These are phyloP conservation scores for Xylaria sp. DNA, from an alignment of 2,329 filamentous ascomycete species.

Conservation along the genomic window DNA sequence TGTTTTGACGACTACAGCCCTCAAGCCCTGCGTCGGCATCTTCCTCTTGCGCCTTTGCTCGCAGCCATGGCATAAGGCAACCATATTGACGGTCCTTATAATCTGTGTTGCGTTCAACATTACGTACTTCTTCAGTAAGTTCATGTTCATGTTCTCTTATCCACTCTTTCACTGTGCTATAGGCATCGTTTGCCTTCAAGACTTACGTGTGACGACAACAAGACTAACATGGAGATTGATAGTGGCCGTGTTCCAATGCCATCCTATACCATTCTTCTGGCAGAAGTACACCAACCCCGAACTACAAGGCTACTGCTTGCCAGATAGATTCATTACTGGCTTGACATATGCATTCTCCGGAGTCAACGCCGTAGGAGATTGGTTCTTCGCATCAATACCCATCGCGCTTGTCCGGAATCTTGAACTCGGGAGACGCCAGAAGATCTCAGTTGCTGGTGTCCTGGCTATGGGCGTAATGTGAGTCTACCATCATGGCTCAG, in stretches of 20 bases:
- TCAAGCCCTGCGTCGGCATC: slow-evolving; percentile 37
- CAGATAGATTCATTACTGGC: slow-evolving; percentile 27
- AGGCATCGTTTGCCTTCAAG: not conserved
- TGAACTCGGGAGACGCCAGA: slow-evolving; percentile 33
- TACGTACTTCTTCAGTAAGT: slow-evolving; percentile 31
- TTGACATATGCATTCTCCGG: slow-evolving; percentile 35
- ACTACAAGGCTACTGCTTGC: slow-evolving; percentile 32
- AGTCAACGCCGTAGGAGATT: slow-evolving; percentile 33
- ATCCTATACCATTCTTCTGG: slow-evolving; percentile 37
- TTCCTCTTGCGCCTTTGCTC: slow-evolving; percentile 38
- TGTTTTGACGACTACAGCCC: slow-evolving; percentile 35
- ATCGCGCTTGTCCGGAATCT: slow-evolving; percentile 35
- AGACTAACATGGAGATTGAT: not conserved
- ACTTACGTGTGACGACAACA: not conserved
- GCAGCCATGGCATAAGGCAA: slow-evolving; percentile 31
- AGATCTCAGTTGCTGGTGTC: slow-evolving; percentile 32
- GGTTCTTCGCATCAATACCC: slow-evolving; percentile 35
- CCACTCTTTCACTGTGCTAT: not conserved
- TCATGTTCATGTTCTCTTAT: not conserved
- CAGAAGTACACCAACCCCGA: slow-evolving; percentile 28
- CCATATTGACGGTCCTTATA: slow-evolving; percentile 32
- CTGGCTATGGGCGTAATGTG: slow-evolving; percentile 37
- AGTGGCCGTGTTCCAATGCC: slow-evolving; percentile 37
- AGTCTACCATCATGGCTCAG: slow-evolving; percentile 14
- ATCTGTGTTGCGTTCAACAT: slow-evolving; percentile 32